Conservation (phyloP, 73 alveolate genomes). For the Breviolum minutum region DNA sequence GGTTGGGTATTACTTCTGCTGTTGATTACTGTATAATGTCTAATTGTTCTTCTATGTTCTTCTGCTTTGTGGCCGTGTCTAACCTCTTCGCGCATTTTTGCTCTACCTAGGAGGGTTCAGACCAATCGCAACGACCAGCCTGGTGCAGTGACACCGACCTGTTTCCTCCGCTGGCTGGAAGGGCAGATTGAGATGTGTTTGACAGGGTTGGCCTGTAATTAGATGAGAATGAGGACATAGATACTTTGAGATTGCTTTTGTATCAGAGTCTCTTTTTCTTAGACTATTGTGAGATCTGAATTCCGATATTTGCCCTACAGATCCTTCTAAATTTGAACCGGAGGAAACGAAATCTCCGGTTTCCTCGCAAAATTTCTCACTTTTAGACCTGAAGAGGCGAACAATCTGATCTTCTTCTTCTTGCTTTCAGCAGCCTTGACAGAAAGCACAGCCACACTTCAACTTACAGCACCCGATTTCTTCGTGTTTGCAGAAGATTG, state of each 20-base stretch:
- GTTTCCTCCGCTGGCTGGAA: neutral
- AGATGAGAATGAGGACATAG: too few relatives aligned
- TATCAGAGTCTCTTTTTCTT: too few relatives aligned
- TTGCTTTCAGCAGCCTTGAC: neutral
- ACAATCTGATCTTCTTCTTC: slow-evolving; percentile 49
- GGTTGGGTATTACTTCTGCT: neutral
- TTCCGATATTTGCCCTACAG: neutral
- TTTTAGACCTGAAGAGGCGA: neutral
- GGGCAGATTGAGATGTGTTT: too few relatives aligned
- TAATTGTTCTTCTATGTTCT: too few relatives aligned
- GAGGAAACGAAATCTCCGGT: neutral
- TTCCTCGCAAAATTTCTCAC: neutral
- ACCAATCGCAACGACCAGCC: slow-evolving; percentile 61
- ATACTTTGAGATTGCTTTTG: too few relatives aligned
- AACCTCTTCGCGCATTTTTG: too few relatives aligned
- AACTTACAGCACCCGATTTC: slow-evolving; percentile 45
- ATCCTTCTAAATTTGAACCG: too few relatives aligned
- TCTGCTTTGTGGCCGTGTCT: too few relatives aligned
- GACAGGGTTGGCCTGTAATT: too few relatives aligned
- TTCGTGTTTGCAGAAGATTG: slow-evolving; percentile 44
- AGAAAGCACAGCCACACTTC: slow-evolving; percentile 7
- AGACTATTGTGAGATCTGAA: too few relatives aligned
- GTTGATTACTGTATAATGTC: neutral
- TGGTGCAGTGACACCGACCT: neutral
- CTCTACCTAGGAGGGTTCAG: slow-evolving; percentile 13